Evolutionary conservation across 371 early-diverging fungal species (phyloP), one percentile per base, ranked within the genome.

Genomic region (Choanephora cucurbitarum): DNA sequence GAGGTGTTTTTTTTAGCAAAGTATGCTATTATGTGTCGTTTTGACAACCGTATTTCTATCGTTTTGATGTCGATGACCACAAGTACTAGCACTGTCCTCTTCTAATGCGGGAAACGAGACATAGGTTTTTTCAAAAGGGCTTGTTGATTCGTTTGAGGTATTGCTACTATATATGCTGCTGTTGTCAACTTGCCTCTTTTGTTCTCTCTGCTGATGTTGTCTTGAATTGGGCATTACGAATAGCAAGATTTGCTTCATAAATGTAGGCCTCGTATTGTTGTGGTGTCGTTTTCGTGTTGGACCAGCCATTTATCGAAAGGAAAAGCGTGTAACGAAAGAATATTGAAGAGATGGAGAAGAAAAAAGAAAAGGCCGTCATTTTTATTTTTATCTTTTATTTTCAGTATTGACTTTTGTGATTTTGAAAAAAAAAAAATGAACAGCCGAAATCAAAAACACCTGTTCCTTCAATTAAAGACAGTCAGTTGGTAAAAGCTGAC

Each of bases 81-180:
- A 63, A 21, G 49, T 49, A 32, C 54, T 46, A 47, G 44, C 45
- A 4, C 44, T 33, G 24, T 67, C 50, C n/a, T 65, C 65, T 44
- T 65, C 65, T 15, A 55, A 46, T 14, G 65, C 65, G 21, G 65
- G 65, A 49, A 65, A 65, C n/a, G 65, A 65, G 52, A 65, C 60
- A 40, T 65, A 65, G 33, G 60, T 43, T 23, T 58, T 60, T 45
- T 70, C 66, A 37, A 70, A 70, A 43, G 60, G 64, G 22, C 70
- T 69, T 62, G 58, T 55, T 18, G 56, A 28, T 44, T 56, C 24
- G 43, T 19, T 53, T 18, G 31, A 42, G 42, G 49, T 42, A 46
- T 41, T 50, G 22, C 10, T 40, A 34, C 18, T 56, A 54, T 31
- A 28, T 28, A 28, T 49, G 52, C n/a, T 37, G 2, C 7, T 11